Percentiles rank a stretch among this genome's conserved stretches.
Conservation (phyloP, 169 alveolate genomes). For the Plasmodium relictum region DNA sequence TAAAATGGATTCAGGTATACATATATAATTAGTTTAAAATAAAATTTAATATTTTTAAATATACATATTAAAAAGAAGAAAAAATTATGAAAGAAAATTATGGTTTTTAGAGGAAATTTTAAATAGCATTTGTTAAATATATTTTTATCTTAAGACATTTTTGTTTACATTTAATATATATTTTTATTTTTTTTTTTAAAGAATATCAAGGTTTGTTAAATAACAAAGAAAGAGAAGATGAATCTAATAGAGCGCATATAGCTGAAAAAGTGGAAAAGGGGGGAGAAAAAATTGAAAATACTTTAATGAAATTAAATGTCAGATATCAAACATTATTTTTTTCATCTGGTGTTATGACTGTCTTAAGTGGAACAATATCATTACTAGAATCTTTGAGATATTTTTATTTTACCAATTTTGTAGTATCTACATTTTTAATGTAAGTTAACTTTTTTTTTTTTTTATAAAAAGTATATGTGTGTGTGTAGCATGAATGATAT, state of each 20-base stretch:
- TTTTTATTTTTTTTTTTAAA: constrained; percentile 16
- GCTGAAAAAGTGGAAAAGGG: constrained; percentile 88
- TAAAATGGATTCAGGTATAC: constrained; percentile 72
- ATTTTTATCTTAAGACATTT: neutral
- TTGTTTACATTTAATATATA: too few relatives aligned
- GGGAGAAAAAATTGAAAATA: constrained; percentile 92
- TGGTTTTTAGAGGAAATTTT: neutral
- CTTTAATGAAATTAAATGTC: constrained; percentile 90
- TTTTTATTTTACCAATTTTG: constrained; percentile 84
- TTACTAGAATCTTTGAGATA: constrained; percentile 81
- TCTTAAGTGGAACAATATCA: constrained; percentile 87
- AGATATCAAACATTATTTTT: constrained; percentile 91
- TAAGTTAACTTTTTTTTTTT: constrained; percentile 27
- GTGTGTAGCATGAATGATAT: neutral
- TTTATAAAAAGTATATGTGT: neutral
- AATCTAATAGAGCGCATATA: constrained; percentile 63
- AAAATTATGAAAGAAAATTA: neutral
- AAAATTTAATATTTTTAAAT: neutral
- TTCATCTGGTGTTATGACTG: constrained; percentile 88
- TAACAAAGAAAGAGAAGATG: constrained; percentile 69
- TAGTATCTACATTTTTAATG: constrained; percentile 83
- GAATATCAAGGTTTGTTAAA: constrained; percentile 72
- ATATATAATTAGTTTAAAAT: neutral
- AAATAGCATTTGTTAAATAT: neutral
- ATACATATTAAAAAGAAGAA: neutral